Evolutionary conservation across 2,329 filamentous ascomycete genomes (phyloP).

Genomic region (Coccinonectria pachysandricola): DNA sequence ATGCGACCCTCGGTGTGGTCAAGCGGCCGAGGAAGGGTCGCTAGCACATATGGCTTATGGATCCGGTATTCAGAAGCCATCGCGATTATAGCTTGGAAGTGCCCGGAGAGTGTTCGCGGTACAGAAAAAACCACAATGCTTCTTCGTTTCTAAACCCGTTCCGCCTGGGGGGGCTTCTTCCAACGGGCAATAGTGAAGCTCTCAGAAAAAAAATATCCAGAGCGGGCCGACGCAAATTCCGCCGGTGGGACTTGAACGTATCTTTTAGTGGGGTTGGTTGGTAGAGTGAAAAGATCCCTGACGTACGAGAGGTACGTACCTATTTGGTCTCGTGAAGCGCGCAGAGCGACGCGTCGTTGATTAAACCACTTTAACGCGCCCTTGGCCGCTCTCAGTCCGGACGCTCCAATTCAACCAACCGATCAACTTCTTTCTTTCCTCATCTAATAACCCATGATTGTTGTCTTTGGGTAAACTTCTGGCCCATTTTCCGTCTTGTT

Average conservation of each 20-base stretch:
- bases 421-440: no score
- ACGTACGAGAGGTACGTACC: conserved; percentile 13
- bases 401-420: no score
- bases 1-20: conserved; percentile 41
- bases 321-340: conserved; percentile 5
- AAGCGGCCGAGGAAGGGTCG: conserved; percentile 47
- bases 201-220: conserved; percentile 23
- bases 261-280: conserved; percentile 10
- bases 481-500: no score
- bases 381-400: no score
- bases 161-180: conserved; percentile 12
- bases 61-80: conserved; percentile 54
- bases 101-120: no score
- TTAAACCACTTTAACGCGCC: conserved; percentile 17
- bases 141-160: conserved; percentile 6
- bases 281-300: conserved; percentile 11
- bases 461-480: no score
- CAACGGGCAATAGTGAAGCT: conserved; percentile 16
- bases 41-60: conserved; percentile 54
- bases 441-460: no score
- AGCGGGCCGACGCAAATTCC: conserved; percentile 25
- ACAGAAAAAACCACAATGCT: no score
- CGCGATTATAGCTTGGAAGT: conserved; percentile 12
- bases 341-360: conserved; percentile 14
- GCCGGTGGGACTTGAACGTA: conserved; percentile 17